phyloP scores from a whole-genome alignment of 2,329 filamentous ascomycete species.

The Teratosphaeria epicoccoides region DNA sequence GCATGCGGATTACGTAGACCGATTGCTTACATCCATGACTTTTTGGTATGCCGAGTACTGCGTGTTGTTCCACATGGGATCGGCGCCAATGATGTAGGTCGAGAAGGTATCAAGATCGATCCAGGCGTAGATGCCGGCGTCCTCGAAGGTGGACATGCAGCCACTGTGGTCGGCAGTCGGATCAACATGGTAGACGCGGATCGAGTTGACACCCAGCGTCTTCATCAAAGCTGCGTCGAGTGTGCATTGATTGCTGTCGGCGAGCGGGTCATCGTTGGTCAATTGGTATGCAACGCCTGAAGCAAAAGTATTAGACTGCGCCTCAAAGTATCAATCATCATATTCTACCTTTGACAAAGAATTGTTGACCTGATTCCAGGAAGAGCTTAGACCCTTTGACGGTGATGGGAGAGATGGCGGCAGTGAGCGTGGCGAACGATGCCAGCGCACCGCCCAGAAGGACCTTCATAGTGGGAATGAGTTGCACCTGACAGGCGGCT shows the following conservation, averaged over 20 bases:
- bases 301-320: no score
- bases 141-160: conserved; percentile 71
- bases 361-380: conserved; percentile 66
- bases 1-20: neutral
- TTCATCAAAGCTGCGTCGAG: conserved; percentile 70
- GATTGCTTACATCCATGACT: conserved; percentile 56
- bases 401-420: neutral
- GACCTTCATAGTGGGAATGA: neutral
- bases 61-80: conserved; percentile 60
- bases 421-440: neutral
- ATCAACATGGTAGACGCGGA: conserved; percentile 84
- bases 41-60: conserved; percentile 58
- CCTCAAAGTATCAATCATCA: no score
- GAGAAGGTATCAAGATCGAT: conserved; percentile 70
- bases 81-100: conserved; percentile 46
- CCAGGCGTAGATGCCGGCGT: conserved; percentile 73
- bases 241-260: conserved; percentile 64
- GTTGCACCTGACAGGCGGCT: neutral
- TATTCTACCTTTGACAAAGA: conserved; percentile 74
- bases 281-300: conserved; percentile 35
- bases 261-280: conserved; percentile 60
- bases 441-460: neutral
- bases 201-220: conserved; percentile 68
- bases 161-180: conserved; percentile 57
- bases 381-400: conserved; percentile 73